A percentile compares a stretch with the other conserved stretches of the same genome.
These are phyloP conservation scores for Ascochyta koolunga DNA, from an alignment of 2,329 filamentous ascomycete species.

Conservation along the genomic window DNA sequence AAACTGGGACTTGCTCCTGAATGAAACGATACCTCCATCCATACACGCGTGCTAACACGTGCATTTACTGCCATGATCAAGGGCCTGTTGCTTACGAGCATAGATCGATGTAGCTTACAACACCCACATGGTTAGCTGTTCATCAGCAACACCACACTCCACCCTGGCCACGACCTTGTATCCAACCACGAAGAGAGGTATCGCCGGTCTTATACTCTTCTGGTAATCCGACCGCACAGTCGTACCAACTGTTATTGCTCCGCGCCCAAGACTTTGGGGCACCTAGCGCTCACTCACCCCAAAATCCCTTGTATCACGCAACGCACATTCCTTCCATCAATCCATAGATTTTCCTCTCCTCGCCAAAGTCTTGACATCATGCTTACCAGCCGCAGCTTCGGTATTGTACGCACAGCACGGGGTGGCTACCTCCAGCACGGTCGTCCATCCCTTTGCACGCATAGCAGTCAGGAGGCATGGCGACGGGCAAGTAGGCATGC, in stretches of 20 bases:
- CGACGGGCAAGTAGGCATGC: neutral
- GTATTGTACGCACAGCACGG: neutral
- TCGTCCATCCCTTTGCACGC: slow-evolving; percentile 5
- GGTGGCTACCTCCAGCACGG: neutral
- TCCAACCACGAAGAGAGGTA: too few relatives aligned
- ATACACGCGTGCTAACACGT: slow-evolving; percentile 12
- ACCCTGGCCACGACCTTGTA: neutral
- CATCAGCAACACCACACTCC: neutral
- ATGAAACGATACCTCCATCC: slow-evolving; percentile 22
- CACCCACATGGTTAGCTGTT: neutral
- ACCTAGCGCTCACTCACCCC: neutral
- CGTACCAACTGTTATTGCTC: too few relatives aligned
- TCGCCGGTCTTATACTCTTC: neutral
- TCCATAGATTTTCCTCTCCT: neutral
- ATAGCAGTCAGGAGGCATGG: slow-evolving; percentile 1
- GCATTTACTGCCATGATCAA: slow-evolving; percentile 1
- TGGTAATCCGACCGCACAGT: neutral
- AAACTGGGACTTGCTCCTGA: slow-evolving; percentile 21
- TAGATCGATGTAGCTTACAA: neutral
- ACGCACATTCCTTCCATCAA: slow-evolving; percentile 1
- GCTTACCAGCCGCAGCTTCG: neutral
- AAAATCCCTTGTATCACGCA: slow-evolving; percentile 3
- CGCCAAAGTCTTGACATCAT: neutral
- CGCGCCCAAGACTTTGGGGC: neutral
- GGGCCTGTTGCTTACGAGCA: slow-evolving; percentile 5